Evolutionary conservation across 352 stramenopile species (phyloP), one percentile per base, ranked within the genome.

Genomic region (Phytophthora constricta): DNA sequence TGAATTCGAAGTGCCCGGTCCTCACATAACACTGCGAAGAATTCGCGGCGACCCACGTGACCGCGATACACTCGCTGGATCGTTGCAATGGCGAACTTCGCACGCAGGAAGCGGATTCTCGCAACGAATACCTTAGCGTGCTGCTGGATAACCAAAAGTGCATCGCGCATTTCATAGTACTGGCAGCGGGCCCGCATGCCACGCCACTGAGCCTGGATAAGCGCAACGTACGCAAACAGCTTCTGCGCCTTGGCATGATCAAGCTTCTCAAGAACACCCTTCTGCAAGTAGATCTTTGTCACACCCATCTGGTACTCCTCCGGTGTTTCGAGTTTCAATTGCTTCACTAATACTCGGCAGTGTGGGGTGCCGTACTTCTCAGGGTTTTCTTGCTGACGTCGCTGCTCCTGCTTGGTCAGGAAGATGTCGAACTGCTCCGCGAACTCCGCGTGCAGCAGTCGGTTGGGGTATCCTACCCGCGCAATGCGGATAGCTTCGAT

Each of bases 201-300:
- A 0, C 82, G 79, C 84, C 84, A 93, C 11, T 74, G 72, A 5
- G 76, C 82, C 57, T 93, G 84, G 57, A 93, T 93, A 8, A 64
- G 50, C 22, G 84, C 82, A 5, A 78, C 84, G 31, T 80, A 89
- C 3, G 73, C 74, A 52, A 89, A 93, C 10, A 93, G 70, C 52
- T 89, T 87, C 58, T 88, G 70, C 3, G 84, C 84, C 37, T 86
- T 87, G 9, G 72, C 72, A 5, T 80, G 74, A 57, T 94, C 86
- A 5, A 94, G 71, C 20, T 74, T 83, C 50, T 93, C 86, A 4
- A 93, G 73, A 25, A 96, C 80, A 23, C 87, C 87, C 45, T 92
- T 85, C 51, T 94, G 86, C n/a, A 96, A 71, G 72, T 94, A 96
- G 49, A 96, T 93, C 70, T 94, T 94, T 20, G 84, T 92, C 65